Evolutionary conservation across 208 protist genomes (phyloP).

Genomic region (Acanthamoeba castellanii): DNA sequence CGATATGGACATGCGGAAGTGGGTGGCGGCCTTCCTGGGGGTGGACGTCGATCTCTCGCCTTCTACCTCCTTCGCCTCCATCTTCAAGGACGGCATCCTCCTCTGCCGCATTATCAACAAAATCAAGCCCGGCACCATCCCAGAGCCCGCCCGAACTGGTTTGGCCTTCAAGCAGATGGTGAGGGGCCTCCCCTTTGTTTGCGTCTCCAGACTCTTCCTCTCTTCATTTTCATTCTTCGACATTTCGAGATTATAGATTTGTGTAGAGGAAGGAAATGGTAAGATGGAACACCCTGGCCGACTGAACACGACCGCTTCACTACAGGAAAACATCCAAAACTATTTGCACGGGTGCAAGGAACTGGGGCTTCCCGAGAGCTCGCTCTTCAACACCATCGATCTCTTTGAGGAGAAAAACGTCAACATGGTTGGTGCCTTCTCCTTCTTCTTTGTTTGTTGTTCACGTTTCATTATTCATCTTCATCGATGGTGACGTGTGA

Average conservation of each 20-base stretch:
- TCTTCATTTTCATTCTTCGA: not conserved
- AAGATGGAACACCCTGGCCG: too few species aligned
- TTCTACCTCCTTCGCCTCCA: not conserved
- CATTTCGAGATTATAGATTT: too few species aligned
- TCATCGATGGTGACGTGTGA: not conserved
- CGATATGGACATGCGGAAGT: not conserved
- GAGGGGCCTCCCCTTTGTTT: not conserved
- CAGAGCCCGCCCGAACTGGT: not conserved
- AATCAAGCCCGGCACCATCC: not conserved
- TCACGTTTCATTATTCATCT: not conserved
- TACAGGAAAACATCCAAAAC: slow-evolving; percentile 34
- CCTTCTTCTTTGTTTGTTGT: not conserved
- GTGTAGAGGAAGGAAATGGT: too few species aligned
- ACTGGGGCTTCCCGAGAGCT: slow-evolving; percentile 48
- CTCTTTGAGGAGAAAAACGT: slow-evolving; percentile 78
- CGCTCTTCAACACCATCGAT: slow-evolving; percentile 74
- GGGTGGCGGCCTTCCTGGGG: not conserved
- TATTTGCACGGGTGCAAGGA: slow-evolving; percentile 71
- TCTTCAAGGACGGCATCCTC: not conserved
- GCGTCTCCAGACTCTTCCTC: too few species aligned
- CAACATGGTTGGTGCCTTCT: not conserved
- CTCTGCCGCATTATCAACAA: slow-evolving; percentile 2
- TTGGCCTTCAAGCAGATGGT: slow-evolving; percentile 50
- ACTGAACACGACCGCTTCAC: not conserved
- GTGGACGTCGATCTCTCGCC: not conserved